These are phyloP conservation scores for Metarhizium guizhouense DNA, from an alignment of 2,329 filamentous ascomycete species.

Conservation along the genomic window DNA sequence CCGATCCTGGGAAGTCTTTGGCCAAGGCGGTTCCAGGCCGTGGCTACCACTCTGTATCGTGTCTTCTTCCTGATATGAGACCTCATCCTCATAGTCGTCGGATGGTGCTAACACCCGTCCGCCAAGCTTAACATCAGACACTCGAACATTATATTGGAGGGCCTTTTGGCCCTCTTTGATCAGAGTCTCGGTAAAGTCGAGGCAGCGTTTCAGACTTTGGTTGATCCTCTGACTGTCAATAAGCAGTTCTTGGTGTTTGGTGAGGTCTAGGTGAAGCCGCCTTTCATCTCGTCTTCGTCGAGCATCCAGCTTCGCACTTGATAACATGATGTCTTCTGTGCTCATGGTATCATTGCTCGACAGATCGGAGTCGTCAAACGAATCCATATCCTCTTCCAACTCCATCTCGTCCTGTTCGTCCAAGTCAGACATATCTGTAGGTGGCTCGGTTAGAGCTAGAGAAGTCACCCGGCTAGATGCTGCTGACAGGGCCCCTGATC, in stretches of 20 bases:
- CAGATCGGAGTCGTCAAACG: constrained; percentile 42
- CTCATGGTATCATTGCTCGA: constrained; percentile 30
- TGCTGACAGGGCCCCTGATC: constrained; percentile 64
- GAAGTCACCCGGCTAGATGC: constrained; percentile 36
- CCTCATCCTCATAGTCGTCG: constrained; percentile 46
- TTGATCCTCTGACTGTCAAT: constrained; percentile 93
- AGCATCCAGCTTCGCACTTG: constrained; percentile 20
- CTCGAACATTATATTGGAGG: constrained; percentile 69
- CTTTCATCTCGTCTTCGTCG: constrained; percentile 70
- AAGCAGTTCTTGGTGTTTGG: constrained; percentile 81
- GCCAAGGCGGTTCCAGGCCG: constrained; percentile 20
- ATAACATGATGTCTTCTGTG: constrained; percentile 28
- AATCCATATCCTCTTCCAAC: constrained; percentile 34
- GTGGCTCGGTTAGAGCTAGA: constrained; percentile 33
- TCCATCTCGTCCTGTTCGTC: constrained; percentile 35
- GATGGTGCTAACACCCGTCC: constrained; percentile 63
- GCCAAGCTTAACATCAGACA: constrained; percentile 73
- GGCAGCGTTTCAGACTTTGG: constrained; percentile 80
- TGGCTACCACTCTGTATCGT: constrained; percentile 14
- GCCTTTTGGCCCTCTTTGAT: constrained; percentile 86
- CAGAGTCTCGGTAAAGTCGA: constrained; percentile 82
- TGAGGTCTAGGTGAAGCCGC: constrained; percentile 73
- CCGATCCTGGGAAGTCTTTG: constrained; percentile 35
- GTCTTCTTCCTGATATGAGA: constrained; percentile 11
- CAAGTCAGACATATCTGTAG: constrained; percentile 39